A percentile compares a stretch with the other conserved stretches of the same genome.
These are phyloP conservation scores for Striga hermonthica DNA, from an alignment of 305 asterid species.

Conservation along the genomic window DNA sequence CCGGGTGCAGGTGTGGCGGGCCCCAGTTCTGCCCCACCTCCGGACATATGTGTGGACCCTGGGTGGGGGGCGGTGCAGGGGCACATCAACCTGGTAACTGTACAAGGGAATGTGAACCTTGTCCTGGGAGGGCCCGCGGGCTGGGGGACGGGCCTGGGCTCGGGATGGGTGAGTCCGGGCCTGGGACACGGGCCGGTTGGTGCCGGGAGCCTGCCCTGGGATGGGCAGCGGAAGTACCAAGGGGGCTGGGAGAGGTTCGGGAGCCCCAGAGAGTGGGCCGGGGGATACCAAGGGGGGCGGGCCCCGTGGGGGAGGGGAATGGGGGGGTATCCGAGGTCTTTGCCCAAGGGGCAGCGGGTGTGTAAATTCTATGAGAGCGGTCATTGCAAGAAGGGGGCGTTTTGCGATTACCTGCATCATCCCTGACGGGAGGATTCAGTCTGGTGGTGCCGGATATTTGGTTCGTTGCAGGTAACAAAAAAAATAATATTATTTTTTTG, in stretches of 20 bases:
- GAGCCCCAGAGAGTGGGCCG: slow-evolving; percentile 60
- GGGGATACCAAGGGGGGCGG: slow-evolving; percentile 64
- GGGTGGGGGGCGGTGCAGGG: slow-evolving; percentile 55
- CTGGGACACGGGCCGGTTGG: slow-evolving; percentile 38
- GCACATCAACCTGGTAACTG: slow-evolving; percentile 49
- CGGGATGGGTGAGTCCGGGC: slow-evolving; percentile 50
- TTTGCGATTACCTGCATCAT: slow-evolving; percentile 72
- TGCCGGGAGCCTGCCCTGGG: slow-evolving; percentile 63
- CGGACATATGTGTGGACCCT: slow-evolving; percentile 29
- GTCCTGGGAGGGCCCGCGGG: slow-evolving; percentile 45
- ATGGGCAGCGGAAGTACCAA: slow-evolving; percentile 56
- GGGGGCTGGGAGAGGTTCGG: slow-evolving; percentile 54
- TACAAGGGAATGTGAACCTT: slow-evolving; percentile 58
- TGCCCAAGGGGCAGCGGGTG: slow-evolving; percentile 70
- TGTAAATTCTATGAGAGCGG: slow-evolving; percentile 87
- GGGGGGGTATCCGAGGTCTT: slow-evolving; percentile 52
- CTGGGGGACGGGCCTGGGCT: slow-evolving; percentile 44
- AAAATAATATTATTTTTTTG: slow-evolving; percentile 1
- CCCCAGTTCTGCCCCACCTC: not conserved
- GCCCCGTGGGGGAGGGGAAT: slow-evolving; percentile 50
- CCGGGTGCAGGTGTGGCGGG: slow-evolving; percentile 22
- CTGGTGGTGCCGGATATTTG: not conserved
- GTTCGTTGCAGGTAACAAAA: too few species aligned
- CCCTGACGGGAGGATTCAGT: slow-evolving; percentile 38
- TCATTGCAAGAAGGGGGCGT: slow-evolving; percentile 78